Base-by-base conservation (phyloP, 805 yeast genomes). In the Ascoidea rubescens region DNA sequence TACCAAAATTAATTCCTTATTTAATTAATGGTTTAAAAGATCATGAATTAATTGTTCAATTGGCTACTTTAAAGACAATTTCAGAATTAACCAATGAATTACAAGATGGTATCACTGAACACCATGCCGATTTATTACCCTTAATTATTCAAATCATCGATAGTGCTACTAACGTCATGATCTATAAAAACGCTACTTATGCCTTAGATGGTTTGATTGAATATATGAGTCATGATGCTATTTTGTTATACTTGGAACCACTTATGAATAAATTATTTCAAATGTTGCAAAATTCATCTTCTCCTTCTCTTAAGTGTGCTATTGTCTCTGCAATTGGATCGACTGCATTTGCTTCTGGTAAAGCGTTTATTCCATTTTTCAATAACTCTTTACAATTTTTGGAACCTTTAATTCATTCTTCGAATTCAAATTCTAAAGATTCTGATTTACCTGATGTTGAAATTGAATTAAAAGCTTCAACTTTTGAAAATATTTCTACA, bases 291-390 rank as follows among this genome's bases (percentile, higher is more conserved):
- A 73, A 77, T 56, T 87, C 95, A 49, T 75, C 80, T 59, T 78
- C 95, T 14, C 66, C 71, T 16, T 69, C 69, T 54, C 73, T 86
- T 63, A 84, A 81, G 66, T 71, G 86, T 49, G 87, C 87, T 55
- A 82, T 86, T 63, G 96, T 93, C 54, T 86, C 96, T 51, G 96
- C 97, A 45, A 87, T 93, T 65, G 98, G 98, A 52, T 90, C 98
- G 45, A 87, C 96, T 54, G 98, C 99, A 32, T 89, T 84, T 64
- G 96, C 98, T 53, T 80, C 96, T 47, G 96, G 97, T 68, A 82
- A 82, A 60, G 77, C 85, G 45, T 93, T 87, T 69, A 72, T 77
- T 55, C 97, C 98, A 55, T 93, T 77, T 72, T 91, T 91, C 68
- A 78, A 80, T 63, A 77, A 80, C 57, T 85, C 96, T 50, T 80